Evolutionary conservation across 371 early-diverging fungal species (phyloP).

Genomic region (Rhizopus microsporus): DNA sequence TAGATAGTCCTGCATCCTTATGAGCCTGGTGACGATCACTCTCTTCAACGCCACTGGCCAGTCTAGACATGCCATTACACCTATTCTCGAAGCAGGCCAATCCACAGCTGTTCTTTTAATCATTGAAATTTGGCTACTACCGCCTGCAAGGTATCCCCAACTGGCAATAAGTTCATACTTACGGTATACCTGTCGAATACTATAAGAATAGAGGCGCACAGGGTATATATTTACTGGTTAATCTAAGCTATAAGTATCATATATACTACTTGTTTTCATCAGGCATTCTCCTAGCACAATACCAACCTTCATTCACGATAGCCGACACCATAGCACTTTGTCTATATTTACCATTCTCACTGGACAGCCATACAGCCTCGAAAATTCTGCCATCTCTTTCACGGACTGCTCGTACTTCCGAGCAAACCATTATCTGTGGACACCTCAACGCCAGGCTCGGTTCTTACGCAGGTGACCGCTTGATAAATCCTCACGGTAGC

Average conservation of each 20-base stretch:
- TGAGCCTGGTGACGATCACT: not conserved
- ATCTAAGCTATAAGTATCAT: not conserved
- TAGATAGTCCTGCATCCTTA: not conserved
- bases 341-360: conserved; percentile 18
- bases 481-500: conserved; percentile 1
- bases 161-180: conserved; percentile 23
- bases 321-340: conserved; percentile 5
- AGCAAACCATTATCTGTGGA: conserved; percentile 16
- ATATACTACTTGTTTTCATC: conserved; percentile 3
- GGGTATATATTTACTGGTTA: conserved; percentile 10
- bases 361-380: not conserved
- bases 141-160: conserved; percentile 9
- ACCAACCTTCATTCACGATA: not conserved
- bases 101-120: conserved; percentile 12
- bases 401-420: not conserved
- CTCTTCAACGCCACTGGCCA: conserved; percentile 10
- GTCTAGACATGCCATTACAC: not conserved
- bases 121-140: conserved; percentile 24
- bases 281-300: not conserved
- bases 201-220: conserved; percentile 1
- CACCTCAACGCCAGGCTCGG: conserved; percentile 15
- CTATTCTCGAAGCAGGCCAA: not conserved
- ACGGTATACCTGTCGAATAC: conserved; percentile 5
- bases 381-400: conserved; percentile 1
- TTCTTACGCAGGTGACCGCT: conserved; percentile 2